Evolutionary conservation across 306 rosid species (phyloP), one percentile per base, ranked within the genome.

Genomic region (Malus asiatica): DNA sequence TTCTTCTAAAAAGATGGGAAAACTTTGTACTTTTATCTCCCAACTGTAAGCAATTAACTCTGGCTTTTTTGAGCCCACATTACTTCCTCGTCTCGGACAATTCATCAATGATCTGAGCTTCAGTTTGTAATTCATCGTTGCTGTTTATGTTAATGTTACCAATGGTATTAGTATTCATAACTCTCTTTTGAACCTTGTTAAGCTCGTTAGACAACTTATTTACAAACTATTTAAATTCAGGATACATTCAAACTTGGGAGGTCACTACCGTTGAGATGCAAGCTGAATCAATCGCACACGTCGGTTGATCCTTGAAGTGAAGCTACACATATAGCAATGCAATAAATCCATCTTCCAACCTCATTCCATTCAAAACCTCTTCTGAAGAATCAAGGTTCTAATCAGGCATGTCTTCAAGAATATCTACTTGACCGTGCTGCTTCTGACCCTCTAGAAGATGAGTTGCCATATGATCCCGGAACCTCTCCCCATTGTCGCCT

Each of bases 401-500:
- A 57, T 42, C 76, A 77, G 19, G 45, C 35, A 57, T 62, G 74
- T 74, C 48, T 70, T 83, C 86, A 77, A 52, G 74, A 81, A 79
- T 84, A 83, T 83, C 92, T 77, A 71, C 83, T 83, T 71, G 88
- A 79, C 74, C 87, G 82, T 65, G 88, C 79, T 30, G 86, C 77
- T 77, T 90, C 97, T 13, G 87, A 80, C 78, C 88, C 83, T 76
- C 89, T 78, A 45, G 87, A 69, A 73, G 86, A 45, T 45, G 91
- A 38, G 67, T 80, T 68, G 65, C 86, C 92, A 27, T 87, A 86
- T 44, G 96, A 77, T 89, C 84, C 87, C 85, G 86, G 79, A 69
- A 65, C 77, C 72, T 90, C 97, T 84, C 90, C 86, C 97, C 97
- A 89, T 8, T 84, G 89, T 71, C 92, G 84, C 77, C 91, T 67